Evolutionary conservation across 2,329 filamentous ascomycete species (phyloP).

Genomic region (Penicillium sp.): DNA sequence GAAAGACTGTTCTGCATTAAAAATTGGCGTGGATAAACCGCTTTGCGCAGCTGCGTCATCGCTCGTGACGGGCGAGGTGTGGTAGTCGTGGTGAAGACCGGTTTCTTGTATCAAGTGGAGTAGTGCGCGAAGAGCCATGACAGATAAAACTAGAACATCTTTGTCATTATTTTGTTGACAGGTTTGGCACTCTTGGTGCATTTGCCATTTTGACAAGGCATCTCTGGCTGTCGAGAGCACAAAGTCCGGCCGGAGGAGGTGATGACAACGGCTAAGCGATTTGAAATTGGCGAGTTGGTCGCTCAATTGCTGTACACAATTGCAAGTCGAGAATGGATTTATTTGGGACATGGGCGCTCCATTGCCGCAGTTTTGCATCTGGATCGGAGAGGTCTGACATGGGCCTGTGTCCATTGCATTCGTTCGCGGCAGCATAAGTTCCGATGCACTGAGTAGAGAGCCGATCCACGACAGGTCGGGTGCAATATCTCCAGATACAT

Average conservation of each 20-base stretch:
- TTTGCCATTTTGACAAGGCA: background rate
- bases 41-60: background rate
- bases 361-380: no score
- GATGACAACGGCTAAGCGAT: background rate
- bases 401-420: no score
- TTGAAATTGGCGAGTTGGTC: slow-evolving; percentile 1
- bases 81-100: background rate
- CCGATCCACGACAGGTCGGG: no score
- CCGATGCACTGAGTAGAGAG: no score
- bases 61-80: background rate
- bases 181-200: background rate
- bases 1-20: background rate
- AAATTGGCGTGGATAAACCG: background rate
- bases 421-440: no score
- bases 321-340: background rate
- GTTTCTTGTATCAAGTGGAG: background rate
- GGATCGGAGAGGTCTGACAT: no score
- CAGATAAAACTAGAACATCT: slow-evolving; percentile 1
- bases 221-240: background rate
- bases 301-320: background rate
- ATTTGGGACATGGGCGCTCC: no score
- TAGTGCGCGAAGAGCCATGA: background rate
- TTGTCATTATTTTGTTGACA: background rate
- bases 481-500: no score
- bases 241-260: background rate